A percentile compares a stretch with the other conserved stretches of the same genome.
These are phyloP conservation scores for Sporothrix inflata DNA, from an alignment of 2,329 filamentous ascomycete genomes.

Conservation along the genomic window DNA sequence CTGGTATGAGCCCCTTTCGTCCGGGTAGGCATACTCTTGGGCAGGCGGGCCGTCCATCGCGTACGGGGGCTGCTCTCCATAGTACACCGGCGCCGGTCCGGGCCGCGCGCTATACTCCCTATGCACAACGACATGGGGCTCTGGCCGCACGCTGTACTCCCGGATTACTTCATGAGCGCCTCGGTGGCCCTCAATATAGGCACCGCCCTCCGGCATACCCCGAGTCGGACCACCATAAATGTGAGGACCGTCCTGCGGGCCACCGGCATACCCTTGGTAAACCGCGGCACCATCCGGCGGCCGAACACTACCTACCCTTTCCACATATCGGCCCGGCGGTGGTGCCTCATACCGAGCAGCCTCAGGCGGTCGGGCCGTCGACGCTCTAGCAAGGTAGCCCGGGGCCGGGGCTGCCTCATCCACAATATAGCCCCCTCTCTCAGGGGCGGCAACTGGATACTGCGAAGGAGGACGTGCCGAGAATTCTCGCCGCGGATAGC, in stretches of 20 bases:
- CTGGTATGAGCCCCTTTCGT: constrained; percentile 39
- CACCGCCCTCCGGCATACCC: neutral
- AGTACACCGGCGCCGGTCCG: constrained; percentile 26
- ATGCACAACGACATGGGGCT: constrained; percentile 40
- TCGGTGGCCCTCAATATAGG: constrained; percentile 11
- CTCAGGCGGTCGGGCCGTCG: constrained; percentile 57
- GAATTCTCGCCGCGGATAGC: constrained; percentile 62
- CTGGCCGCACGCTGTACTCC: constrained; percentile 37
- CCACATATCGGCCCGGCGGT: constrained; percentile 37
- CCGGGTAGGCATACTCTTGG: constrained; percentile 52
- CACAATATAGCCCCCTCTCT: neutral
- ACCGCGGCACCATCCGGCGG: constrained; percentile 43
- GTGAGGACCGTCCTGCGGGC: neutral
- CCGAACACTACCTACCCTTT: constrained; percentile 57
- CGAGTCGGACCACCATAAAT: neutral
- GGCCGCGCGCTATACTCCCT: constrained; percentile 47
- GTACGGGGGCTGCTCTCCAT: constrained; percentile 25
- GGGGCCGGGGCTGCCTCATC: constrained; percentile 46
- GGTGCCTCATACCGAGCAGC: constrained; percentile 38
- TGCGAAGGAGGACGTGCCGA: constrained; percentile 51
- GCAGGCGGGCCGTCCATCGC: constrained; percentile 31
- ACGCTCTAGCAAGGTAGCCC: constrained; percentile 58
- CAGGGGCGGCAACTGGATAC: constrained; percentile 9
- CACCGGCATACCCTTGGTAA: neutral
- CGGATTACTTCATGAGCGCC: neutral